phyloP scores from a whole-genome alignment of 352 stramenopile genomes.

The Aphanomyces astaci region DNA sequence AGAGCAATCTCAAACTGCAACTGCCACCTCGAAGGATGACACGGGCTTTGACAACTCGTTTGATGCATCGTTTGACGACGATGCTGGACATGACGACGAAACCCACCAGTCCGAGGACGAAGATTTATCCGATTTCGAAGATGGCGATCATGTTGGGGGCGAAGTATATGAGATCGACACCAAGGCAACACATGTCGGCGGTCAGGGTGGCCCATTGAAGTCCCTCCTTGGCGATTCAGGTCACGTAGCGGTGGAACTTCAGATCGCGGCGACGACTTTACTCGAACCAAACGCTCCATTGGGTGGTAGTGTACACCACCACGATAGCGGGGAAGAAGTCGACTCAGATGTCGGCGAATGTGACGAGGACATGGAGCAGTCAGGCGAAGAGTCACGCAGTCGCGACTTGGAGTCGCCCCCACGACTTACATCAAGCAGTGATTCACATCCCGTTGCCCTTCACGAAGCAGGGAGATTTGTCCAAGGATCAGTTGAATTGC shows the following conservation, averaged over 20 bases:
- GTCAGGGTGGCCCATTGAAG: too few species aligned
- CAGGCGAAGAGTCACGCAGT: constrained; percentile 5
- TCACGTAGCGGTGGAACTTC: too few species aligned
- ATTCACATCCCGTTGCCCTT: too few species aligned
- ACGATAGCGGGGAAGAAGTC: not conserved
- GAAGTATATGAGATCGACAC: too few species aligned
- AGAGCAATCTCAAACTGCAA: not conserved
- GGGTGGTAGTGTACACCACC: not conserved
- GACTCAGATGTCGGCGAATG: not conserved
- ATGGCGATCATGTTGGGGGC: not conserved
- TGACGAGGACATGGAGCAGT: constrained; percentile 15
- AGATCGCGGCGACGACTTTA: too few species aligned
- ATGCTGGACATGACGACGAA: not conserved
- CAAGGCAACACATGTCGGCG: too few species aligned
- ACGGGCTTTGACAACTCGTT: not conserved
- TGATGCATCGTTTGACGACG: not conserved
- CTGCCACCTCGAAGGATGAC: not conserved
- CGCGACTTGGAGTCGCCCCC: constrained; percentile 25
- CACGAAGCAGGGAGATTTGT: too few species aligned
- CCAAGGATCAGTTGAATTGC: too few species aligned
- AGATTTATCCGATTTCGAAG: not conserved
- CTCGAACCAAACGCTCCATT: too few species aligned
- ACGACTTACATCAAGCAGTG: too few species aligned
- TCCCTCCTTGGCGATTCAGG: too few species aligned
- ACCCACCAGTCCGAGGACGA: not conserved